Conservation (phyloP, 2,329 filamentous ascomycete genomes). For the Aspergillus flavus region DNA sequence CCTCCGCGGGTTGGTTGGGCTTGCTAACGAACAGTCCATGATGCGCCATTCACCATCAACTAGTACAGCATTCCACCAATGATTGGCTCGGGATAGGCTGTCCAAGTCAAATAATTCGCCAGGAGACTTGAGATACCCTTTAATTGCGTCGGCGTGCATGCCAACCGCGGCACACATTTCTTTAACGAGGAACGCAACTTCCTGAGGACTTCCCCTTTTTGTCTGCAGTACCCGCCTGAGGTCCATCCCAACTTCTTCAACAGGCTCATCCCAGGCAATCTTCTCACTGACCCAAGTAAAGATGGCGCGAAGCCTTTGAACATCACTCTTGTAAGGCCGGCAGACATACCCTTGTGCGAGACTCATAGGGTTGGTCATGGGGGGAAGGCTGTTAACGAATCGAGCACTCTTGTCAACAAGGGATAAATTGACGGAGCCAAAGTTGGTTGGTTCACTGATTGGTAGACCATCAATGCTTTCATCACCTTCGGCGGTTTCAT, state of each 20-base stretch:
- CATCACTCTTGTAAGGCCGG: constrained; percentile 89
- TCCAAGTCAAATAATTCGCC: constrained; percentile 81
- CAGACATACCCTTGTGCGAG: constrained; percentile 92
- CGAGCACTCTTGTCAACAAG: constrained; percentile 95
- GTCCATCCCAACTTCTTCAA: constrained; percentile 76
- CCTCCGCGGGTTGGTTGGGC: constrained; percentile 83
- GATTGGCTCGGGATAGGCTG: constrained; percentile 83
- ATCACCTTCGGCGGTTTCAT: constrained; percentile 83
- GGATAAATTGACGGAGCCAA: constrained; percentile 74
- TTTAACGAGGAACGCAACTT: constrained; percentile 82
- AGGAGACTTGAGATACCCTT: constrained; percentile 87
- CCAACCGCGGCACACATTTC: constrained; percentile 95
- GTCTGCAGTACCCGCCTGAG: constrained; percentile 80
- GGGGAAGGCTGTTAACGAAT: constrained; percentile 81
- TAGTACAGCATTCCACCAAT: constrained; percentile 96
- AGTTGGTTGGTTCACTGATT: constrained; percentile 80
- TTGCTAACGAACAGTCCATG: constrained; percentile 90
- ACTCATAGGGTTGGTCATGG: constrained; percentile 77
- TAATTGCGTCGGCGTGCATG: constrained; percentile 81
- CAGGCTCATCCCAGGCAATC: constrained; percentile 92
- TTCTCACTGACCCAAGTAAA: constrained; percentile 98
- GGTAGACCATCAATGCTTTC: constrained; percentile 84
- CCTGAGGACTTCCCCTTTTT: constrained; percentile 81
- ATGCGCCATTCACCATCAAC: constrained; percentile 96
- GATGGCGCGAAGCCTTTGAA: constrained; percentile 88